Conservation (phyloP, 495 filamentous ascomycete genomes). For the Hypoxylon subgilvum region DNA sequence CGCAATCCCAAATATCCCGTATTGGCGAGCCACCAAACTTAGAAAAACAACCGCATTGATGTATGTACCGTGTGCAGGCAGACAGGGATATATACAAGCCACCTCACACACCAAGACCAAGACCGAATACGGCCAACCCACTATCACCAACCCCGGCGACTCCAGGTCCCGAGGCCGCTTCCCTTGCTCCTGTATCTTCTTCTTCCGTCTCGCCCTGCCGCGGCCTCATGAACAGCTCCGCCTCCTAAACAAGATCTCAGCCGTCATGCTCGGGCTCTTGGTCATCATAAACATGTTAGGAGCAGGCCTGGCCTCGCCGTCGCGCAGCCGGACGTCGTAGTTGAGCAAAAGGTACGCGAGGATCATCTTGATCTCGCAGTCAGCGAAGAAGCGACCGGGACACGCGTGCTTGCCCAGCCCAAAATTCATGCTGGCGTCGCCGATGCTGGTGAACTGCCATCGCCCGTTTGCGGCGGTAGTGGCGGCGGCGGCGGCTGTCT, state of each 20-base stretch:
- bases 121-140: too few species aligned
- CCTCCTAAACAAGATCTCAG: slow-evolving; percentile 44
- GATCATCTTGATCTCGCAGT: slow-evolving; percentile 57
- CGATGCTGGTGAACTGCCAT: slow-evolving; percentile 53
- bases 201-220: too few species aligned
- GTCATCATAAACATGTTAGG: slow-evolving; percentile 47
- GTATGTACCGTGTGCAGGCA: too few species aligned
- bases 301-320: slow-evolving; percentile 47
- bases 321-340: slow-evolving; percentile 55
- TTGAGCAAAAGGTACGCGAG: slow-evolving; percentile 49
- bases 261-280: slow-evolving; percentile 39
- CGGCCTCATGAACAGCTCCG: too few species aligned
- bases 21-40: too few species aligned
- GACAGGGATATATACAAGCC: too few species aligned
- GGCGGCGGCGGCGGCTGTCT: background rate
- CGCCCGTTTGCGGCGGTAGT: slow-evolving; percentile 21
- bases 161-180: too few species aligned
- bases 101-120: too few species aligned
- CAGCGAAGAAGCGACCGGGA: slow-evolving; percentile 62
- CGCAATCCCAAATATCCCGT: background rate
- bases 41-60: too few species aligned
- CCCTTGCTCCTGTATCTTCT: too few species aligned
- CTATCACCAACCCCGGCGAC: too few species aligned
- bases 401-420: slow-evolving; percentile 61
- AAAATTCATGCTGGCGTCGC: slow-evolving; percentile 54